Base-by-base conservation (phyloP, 2,329 filamentous ascomycete genomes). In the Colletotrichum sp. region DNA sequence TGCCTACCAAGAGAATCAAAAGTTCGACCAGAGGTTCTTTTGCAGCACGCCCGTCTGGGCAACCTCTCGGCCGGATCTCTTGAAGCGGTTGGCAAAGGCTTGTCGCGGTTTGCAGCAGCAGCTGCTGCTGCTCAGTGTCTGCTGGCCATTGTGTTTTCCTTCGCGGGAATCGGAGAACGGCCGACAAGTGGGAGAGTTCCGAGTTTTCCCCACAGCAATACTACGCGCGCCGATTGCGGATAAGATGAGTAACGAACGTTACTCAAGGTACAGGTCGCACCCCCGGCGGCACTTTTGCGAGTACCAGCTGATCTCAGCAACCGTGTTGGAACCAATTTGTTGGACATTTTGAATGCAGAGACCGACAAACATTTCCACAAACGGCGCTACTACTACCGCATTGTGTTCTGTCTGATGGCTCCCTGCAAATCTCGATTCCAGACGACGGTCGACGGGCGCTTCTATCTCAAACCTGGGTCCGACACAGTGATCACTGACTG, bases 61-160 rank as follows among this genome's bases (percentile, higher is more conserved):
- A 28, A 32, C 13, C 8, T 18, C 66, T 73, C 66, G 71, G 71
- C 65, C 30, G 43, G 65, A 73, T 70, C 56, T 73, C 71, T 70
- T 64, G 65, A 52, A 27, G 56, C 66, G 22, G 58, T 70, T 73
- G 71, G 71, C 71, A 25, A 70, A 73, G 28, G 65, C 71, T 73
- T 62, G 18, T 69, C 48, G 16, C 25, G 8, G 25, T 28, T 22
- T 18, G 62, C 52, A 15, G 68, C 34, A 8, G 43, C 16, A 5
- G 4, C 48, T 18, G 32, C 34, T 15, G 15, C 12, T 22, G 6
- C 55, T 28, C 55, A 18, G 18, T 6, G 56, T 22, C 25, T n/a
- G 16, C 16, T 60, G 39, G 39, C 6, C 39, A n/a, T 48, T 48
- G 56, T 28, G 27, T 10, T 16, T 9, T 27, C 22, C 7, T 25